Base-by-base conservation (phyloP, 305 asterid species). In the Solanum hybrid region DNA sequence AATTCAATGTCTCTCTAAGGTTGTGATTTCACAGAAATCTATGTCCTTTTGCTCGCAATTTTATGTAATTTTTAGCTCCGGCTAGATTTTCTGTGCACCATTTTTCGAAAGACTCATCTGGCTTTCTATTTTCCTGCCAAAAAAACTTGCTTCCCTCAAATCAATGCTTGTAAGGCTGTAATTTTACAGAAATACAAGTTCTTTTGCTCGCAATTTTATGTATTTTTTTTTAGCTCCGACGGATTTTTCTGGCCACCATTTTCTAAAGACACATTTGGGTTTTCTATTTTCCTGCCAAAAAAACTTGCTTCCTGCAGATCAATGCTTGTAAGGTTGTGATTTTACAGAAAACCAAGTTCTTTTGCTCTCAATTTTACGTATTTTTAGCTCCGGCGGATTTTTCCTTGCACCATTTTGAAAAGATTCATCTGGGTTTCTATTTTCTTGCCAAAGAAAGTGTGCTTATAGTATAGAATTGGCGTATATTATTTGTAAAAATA, bases 271-370 rank as follows among this genome's bases (percentile, higher is more conserved):
- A 6, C 69, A 18, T 18, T 6, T 57, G 69, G 69, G 24, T 18
- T 57, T 57, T 18, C 69, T 57, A 20, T 18, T 18, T 57, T 57
- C 24, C 5, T 57, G 69, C 67, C 67, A 51, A 16, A 51, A 16
- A 16, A 16, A 51, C n/a, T 12, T 29, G 11, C 74, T 90, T 57
- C 71, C 18, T 10, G 39, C 84, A 31, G 20, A 75, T 34, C 88
- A 89, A 89, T 89, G 92, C 57, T 87, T 83, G 88, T 87, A 69
- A 77, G 90, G 64, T 82, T 76, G 89, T 89, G 73, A 77, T 51
- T 69, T 75, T 40, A 64, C 87, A 35, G 75, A 89, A 80, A 79
- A 82, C 61, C 88, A 29, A 69, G 35, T 79, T 34, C 39, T 71
- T 61, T 28, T 42, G 28, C 73, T 78, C 89, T 71, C 84, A 86